Evolutionary conservation across 2,329 filamentous ascomycete genomes (phyloP), one percentile per base, ranked within the genome.

Genomic region (Lojkania enalia): DNA sequence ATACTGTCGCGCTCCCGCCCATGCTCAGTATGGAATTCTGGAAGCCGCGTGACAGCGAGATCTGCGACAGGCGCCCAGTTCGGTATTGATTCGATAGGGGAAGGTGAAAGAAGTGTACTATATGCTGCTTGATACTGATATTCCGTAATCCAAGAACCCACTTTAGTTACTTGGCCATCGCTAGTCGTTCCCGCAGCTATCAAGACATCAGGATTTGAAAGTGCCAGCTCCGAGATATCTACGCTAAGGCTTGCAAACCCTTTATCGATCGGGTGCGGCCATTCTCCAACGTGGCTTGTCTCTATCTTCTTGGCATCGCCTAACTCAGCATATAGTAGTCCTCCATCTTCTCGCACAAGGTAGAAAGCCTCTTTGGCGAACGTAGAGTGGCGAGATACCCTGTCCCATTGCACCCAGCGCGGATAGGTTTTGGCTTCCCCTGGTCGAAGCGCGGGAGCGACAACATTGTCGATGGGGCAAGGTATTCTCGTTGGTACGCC

Each of bases 301-400:
- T 61, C 57, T 6, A 51, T 74, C 4, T 70, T 69, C 37, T 74
- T 66, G 21, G 47, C 41, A 4, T 77, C 77, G 32, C 54, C 16
- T 46, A 89, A 82, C 54, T 90, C 84, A 3, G 92, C 70, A 52
- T 86, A 88, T 42, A 85, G 80, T 7, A 96, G 78, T 37, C 85
- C 75, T 2, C 94, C 94, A 63, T 97, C 92, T 70, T 97, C 92
- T 42, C 91, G 83, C 9, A 87, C 88, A 13, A 99, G 74, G 61
- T 94, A 96, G 37, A 97, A 83, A 48, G 86, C 83, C 61, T 97
- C 94, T 25, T 84, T 83, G 14, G 74, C 73, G 48, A 78, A 78
- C 18, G 83, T 57, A 14, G 55, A 53, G 42, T 65, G 79, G 5
- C 92, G 84, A 47, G 83, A 79, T 2, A 90, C 87, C 47, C 88